phyloP scores from a whole-genome alignment of 192 early-diverging fungal species.

The Linnemannia zychae region DNA sequence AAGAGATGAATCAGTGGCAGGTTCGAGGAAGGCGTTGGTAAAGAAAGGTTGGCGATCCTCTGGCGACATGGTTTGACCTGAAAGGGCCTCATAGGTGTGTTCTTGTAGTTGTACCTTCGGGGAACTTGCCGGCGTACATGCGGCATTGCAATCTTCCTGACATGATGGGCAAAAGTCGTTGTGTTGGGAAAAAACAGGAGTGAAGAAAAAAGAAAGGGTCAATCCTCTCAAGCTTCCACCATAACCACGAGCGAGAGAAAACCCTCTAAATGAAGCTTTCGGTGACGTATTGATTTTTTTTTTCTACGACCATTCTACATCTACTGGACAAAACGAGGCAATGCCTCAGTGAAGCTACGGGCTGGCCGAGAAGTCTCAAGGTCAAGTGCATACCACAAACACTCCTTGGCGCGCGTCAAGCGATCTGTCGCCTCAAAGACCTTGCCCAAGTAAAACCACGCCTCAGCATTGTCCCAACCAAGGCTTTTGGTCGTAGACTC shows the following conservation, averaged over 20 bases:
- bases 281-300: not conserved
- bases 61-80: too few species aligned
- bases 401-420: constrained; percentile 64
- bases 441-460: constrained; percentile 70
- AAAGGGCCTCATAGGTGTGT: too few species aligned
- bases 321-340: constrained; percentile 46
- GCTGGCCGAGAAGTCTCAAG: constrained; percentile 67
- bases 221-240: not conserved
- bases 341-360: constrained; percentile 56
- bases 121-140: constrained; percentile 94
- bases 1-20: not conserved
- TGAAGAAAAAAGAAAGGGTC: not conserved
- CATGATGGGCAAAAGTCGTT: constrained; percentile 17
- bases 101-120: constrained; percentile 64
- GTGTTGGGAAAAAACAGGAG: not conserved
- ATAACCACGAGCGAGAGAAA: not conserved
- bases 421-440: constrained; percentile 60
- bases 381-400: constrained; percentile 72
- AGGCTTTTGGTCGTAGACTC: constrained; percentile 61
- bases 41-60: not conserved
- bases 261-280: not conserved
- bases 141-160: constrained; percentile 73
- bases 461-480: constrained; percentile 76
- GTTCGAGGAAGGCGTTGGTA: not conserved
- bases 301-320: not conserved